phyloP scores from a whole-genome alignment of 1,139 yeast species.

The Geotrichum australiense region DNA sequence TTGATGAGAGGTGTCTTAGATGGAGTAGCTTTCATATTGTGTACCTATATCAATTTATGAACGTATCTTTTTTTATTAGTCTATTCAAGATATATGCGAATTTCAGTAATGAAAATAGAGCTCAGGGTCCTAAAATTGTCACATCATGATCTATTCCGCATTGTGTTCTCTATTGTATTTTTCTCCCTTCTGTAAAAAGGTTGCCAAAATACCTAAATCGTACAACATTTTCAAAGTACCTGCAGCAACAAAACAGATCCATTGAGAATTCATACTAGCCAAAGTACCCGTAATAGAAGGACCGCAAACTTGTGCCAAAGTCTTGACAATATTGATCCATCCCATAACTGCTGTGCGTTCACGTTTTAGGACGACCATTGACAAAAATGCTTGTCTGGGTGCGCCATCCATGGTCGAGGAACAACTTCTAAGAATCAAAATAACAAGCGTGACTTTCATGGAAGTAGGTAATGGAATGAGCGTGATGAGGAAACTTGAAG shows the following conservation, averaged over 20 bases:
- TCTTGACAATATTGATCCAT: conserved; percentile 75
- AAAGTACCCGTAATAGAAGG: conserved; percentile 72
- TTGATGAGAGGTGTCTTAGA: too few species aligned
- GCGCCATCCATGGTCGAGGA: conserved; percentile 84
- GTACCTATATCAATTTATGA: neutral
- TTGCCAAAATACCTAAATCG: conserved; percentile 26
- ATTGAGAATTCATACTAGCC: conserved; percentile 47
- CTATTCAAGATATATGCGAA: neutral
- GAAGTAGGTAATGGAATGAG: conserved; percentile 40
- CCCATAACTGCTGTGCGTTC: conserved; percentile 80
- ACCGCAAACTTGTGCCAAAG: conserved; percentile 75
- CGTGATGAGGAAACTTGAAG: conserved; percentile 63
- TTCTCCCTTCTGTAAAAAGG: conserved; percentile 20
- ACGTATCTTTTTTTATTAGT: neutral
- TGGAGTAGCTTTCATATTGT: too few species aligned
- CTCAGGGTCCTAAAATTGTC: too few species aligned
- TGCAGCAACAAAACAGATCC: conserved; percentile 56
- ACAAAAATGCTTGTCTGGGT: conserved; percentile 72
- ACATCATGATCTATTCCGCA: too few species aligned
- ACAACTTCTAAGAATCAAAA: conserved; percentile 44
- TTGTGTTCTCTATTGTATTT: conserved; percentile 13
- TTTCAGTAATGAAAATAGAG: neutral
- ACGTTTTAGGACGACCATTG: conserved; percentile 55
- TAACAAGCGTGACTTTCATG: conserved; percentile 29
- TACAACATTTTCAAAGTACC: conserved; percentile 44